These are phyloP conservation scores for Colletotrichum paranaense DNA, from an alignment of 2,329 filamentous ascomycete species.

Conservation along the genomic window DNA sequence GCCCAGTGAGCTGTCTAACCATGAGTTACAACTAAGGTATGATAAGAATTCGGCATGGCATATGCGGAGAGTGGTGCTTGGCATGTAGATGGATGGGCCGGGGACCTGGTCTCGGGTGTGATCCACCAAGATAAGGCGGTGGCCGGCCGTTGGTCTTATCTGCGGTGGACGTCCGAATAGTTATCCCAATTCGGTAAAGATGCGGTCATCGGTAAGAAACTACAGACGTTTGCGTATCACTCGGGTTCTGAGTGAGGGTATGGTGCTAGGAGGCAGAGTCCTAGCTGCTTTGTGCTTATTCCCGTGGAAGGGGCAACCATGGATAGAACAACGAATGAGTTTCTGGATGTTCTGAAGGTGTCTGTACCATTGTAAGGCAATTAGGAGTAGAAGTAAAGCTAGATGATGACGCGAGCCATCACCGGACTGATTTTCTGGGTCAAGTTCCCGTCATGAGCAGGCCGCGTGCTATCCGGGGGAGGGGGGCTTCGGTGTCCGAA, in stretches of 20 bases:
- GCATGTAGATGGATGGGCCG: slow-evolving; percentile 3
- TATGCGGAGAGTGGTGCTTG: slow-evolving; percentile 21
- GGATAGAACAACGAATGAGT: background rate
- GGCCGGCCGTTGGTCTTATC: slow-evolving; percentile 26
- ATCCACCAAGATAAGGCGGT: slow-evolving; percentile 31
- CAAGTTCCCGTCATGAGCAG: background rate
- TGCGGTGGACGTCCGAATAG: slow-evolving; percentile 16
- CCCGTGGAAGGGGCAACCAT: background rate
- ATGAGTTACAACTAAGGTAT: background rate
- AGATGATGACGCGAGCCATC: background rate
- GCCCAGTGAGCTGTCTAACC: background rate
- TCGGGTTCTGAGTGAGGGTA: background rate
- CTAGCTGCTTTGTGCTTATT: background rate
- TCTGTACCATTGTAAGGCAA: no score
- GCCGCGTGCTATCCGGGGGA: background rate
- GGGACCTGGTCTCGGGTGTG: background rate
- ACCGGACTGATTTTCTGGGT: background rate
- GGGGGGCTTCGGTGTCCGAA: background rate
- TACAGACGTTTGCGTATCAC: slow-evolving; percentile 7
- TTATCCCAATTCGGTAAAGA: slow-evolving; percentile 12
- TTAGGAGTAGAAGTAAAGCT: no score
- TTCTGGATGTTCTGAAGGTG: background rate
- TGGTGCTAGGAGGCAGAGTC: background rate
- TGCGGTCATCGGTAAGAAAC: slow-evolving; percentile 20
- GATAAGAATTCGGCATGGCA: slow-evolving; percentile 23